A percentile compares a stretch with the other conserved stretches of the same genome.
phyloP scores from a whole-genome alignment of 371 early-diverging fungal genomes.

The Caulochytrium protostelioides region DNA sequence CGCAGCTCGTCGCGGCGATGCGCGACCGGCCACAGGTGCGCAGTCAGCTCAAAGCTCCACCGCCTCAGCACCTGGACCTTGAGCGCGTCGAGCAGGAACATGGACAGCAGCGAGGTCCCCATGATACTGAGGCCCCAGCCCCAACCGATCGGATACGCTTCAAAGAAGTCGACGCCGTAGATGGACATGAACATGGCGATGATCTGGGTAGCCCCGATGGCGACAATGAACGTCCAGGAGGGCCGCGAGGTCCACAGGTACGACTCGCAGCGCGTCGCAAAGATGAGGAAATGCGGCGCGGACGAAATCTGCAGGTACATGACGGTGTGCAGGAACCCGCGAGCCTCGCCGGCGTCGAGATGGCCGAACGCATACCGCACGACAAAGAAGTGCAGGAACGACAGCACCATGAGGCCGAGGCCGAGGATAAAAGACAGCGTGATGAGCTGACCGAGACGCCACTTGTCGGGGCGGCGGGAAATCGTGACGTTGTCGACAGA shows the following conservation, averaged over 20 bases:
- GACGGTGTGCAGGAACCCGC: conserved; percentile 58
- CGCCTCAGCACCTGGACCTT: conserved; percentile 53
- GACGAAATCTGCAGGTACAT: conserved; percentile 80
- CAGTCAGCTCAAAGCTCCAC: conserved; percentile 38
- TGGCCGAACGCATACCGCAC: conserved; percentile 41
- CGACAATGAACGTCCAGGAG: conserved; percentile 47
- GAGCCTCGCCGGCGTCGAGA: too few relatives aligned
- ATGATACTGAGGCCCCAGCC: conserved; percentile 9
- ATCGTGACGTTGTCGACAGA: conserved; percentile 75
- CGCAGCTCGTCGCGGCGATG: conserved; percentile 7
- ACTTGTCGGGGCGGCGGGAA: conserved; percentile 67
- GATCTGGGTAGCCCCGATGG: conserved; percentile 72
- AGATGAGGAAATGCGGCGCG: conserved; percentile 86
- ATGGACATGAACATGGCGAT: conserved; percentile 71
- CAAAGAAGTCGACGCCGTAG: conserved; percentile 28
- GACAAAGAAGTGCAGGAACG: conserved; percentile 60
- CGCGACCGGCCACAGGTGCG: conserved; percentile 11
- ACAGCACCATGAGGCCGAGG: conserved; percentile 41
- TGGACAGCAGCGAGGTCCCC: conserved; percentile 41
- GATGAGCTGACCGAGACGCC: conserved; percentile 73
- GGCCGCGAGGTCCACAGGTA: conserved; percentile 73
- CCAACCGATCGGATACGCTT: conserved; percentile 7
- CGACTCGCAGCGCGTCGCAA: conserved; percentile 78
- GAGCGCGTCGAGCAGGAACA: conserved; percentile 58
- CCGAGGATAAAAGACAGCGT: conserved; percentile 53